Evolutionary conservation across 2,329 filamentous ascomycete species (phyloP).

Genomic region (Arachnomyces sp.): DNA sequence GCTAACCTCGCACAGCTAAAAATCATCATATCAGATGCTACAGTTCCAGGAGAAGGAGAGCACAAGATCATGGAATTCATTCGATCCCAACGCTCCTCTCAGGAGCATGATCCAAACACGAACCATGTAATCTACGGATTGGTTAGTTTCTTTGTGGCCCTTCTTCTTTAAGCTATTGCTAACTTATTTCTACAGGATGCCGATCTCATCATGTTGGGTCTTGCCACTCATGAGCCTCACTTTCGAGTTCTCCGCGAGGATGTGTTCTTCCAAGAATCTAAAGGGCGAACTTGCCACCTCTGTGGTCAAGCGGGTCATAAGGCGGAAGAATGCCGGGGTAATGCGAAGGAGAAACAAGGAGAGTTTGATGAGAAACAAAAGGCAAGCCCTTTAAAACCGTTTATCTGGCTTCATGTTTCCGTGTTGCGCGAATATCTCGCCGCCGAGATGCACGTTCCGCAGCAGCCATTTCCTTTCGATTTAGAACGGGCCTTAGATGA

Average conservation of each 20-base stretch:
- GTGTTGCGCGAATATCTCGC: constrained; percentile 87
- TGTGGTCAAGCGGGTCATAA: constrained; percentile 92
- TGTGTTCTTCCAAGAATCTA: constrained; percentile 85
- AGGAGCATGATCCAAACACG: constrained; percentile 91
- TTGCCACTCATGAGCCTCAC: constrained; percentile 94
- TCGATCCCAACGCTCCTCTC: constrained; percentile 80
- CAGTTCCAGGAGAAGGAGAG: constrained; percentile 93
- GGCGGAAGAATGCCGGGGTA: constrained; percentile 73
- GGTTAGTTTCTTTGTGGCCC: constrained; percentile 20
- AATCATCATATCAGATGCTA: constrained; percentile 96
- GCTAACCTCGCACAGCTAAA: constrained; percentile 53
- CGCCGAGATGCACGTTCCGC: constrained; percentile 75
- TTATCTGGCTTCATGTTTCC: constrained; percentile 95
- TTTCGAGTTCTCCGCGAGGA: constrained; percentile 95
- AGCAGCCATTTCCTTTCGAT: constrained; percentile 80
- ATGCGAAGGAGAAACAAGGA: constrained; percentile 66
- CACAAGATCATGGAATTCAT: constrained; percentile 99
- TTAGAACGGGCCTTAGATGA: constrained; percentile 91
- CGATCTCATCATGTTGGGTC: constrained; percentile 95
- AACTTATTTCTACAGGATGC: constrained; percentile 52
- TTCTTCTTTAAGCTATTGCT: constrained; percentile 10
- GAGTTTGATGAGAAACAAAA: constrained; percentile 77
- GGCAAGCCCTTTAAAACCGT: constrained; percentile 67
- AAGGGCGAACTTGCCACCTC: constrained; percentile 70
- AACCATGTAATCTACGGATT: constrained; percentile 96